Evolutionary conservation across 139 green algal species (phyloP).

Genomic region (Pleodorina starrii): DNA sequence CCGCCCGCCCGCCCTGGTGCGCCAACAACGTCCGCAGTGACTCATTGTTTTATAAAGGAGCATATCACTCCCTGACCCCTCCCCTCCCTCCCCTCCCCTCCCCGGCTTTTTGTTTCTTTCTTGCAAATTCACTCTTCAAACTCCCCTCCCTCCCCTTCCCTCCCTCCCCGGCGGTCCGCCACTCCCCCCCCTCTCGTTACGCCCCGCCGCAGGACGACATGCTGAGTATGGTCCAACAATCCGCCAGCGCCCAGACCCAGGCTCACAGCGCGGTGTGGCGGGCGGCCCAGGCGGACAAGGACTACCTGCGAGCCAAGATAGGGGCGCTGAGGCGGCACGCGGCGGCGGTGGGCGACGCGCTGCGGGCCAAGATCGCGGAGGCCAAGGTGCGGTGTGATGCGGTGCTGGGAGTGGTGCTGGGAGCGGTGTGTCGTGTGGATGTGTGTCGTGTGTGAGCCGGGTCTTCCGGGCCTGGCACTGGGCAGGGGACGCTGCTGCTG

Average conservation of each 20-base stretch:
- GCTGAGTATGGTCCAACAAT: conserved; percentile 18
- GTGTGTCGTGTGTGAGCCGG: too few species aligned
- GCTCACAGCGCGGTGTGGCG: conserved; percentile 15
- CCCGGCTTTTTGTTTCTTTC: neutral
- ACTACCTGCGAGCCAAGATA: conserved; percentile 41
- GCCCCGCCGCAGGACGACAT: conserved; percentile 35
- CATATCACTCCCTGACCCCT: too few species aligned
- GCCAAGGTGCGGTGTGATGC: neutral
- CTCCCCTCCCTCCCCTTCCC: neutral
- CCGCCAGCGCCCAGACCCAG: neutral
- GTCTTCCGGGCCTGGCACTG: too few species aligned
- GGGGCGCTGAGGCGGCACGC: conserved; percentile 23
- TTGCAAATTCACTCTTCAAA: neutral
- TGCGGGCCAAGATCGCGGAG: neutral
- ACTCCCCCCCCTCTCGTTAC: neutral
- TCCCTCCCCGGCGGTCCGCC: too few species aligned
- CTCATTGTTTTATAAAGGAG: too few species aligned
- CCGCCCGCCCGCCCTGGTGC: too few species aligned
- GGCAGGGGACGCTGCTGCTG: too few species aligned
- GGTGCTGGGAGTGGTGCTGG: neutral
- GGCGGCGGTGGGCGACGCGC: conserved; percentile 8
- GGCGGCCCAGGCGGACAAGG: conserved; percentile 27
- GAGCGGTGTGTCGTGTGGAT: too few species aligned
- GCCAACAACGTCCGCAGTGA: too few species aligned
- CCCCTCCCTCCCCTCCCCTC: neutral